Base-by-base conservation (phyloP, 495 filamentous ascomycete species). In the Amphirosellinia nigrospora region DNA sequence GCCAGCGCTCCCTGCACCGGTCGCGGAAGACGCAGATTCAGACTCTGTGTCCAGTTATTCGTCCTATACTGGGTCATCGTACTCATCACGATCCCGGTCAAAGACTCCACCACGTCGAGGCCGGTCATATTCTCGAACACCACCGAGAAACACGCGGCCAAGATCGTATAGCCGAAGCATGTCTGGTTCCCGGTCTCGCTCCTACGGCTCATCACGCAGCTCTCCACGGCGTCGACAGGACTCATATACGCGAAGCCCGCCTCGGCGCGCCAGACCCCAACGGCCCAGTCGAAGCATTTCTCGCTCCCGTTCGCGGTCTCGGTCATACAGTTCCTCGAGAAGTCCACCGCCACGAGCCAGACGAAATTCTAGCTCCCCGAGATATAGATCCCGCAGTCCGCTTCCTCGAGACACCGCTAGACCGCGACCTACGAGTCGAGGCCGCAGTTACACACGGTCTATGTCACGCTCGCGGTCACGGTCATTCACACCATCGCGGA, bases 11-110 rank as follows among this genome's bases (percentile, higher is more conserved):
- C 91, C 92, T 11, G 89, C 92, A 0, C 83, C 94, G 8, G 87
- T 89, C 23, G 79, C 76, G 36, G 79, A 83, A 21, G 82, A 85
- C 45, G 87, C 88, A 13, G 88, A 89, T 36, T 89, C 89, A 0
- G 86, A 89, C 34, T 92, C 89, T 0, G 84, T 85, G 6, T 89
- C 87, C 23, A 92, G 90, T 71, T 89, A 89, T 66, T 91, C 90
- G 0, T 90, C 88, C 52, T 90, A 91, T 70, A 82, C 79, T 28
- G 81, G 82, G 10, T 88, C 86, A 3, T 89, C 87, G 15, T 84
- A 85, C 72, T 84, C 85, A 53, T 85, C 83, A 61, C 80, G 84
- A 45, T 86, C 81, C 3, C 77, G 81, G 68, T 82, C 84, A 36
- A 76, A 73, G 26, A 76, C 78, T 21, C 79, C 71, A 4, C 77